Evolutionary conservation across 768 basidiomycete genomes (phyloP).

Genomic region (Xerocomellus chrysenteron): DNA sequence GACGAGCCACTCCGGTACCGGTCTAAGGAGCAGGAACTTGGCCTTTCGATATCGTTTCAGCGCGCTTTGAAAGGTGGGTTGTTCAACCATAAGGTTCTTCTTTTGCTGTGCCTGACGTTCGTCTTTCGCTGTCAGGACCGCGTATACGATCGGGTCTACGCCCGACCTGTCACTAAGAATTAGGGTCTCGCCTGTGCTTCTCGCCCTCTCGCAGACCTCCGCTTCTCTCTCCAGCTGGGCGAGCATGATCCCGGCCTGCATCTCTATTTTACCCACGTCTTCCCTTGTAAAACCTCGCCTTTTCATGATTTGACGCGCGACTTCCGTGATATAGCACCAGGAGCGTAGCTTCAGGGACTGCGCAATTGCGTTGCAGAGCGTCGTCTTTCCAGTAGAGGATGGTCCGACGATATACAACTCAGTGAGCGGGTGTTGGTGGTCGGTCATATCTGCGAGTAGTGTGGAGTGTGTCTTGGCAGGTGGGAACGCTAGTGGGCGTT

Average conservation of each 20-base stretch:
- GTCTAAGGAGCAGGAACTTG: constrained; percentile 53
- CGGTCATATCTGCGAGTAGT: constrained; percentile 15
- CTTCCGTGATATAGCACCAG: constrained; percentile 53
- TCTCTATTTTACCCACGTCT: constrained; percentile 49
- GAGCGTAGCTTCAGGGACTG: constrained; percentile 38
- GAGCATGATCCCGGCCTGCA: constrained; percentile 64
- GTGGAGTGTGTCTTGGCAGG: constrained; percentile 8
- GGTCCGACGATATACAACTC: constrained; percentile 51
- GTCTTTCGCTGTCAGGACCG: constrained; percentile 44
- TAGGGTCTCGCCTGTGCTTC: constrained; percentile 24
- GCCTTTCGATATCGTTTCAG: constrained; percentile 45
- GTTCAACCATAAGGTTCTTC: constrained; percentile 34
- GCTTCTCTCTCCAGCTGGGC: constrained; percentile 52
- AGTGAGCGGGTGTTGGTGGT: constrained; percentile 11
- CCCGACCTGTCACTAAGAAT: constrained; percentile 65
- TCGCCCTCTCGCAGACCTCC: constrained; percentile 12
- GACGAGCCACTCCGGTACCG: constrained; percentile 56
- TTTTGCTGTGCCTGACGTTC: constrained; percentile 37
- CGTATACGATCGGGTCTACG: constrained; percentile 64
- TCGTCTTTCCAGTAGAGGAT: constrained; percentile 71
- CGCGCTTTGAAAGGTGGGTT: constrained; percentile 40
- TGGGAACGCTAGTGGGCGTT: constrained; percentile 17
- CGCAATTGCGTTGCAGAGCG: constrained; percentile 54
- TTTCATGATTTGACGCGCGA: constrained; percentile 59
- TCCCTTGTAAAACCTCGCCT: constrained; percentile 51